Percentiles rank a stretch among this genome's conserved stretches.
These are phyloP conservation scores for Pyrrhoderma noxium DNA, from an alignment of 1,284 basidiomycete species.

Conservation along the genomic window DNA sequence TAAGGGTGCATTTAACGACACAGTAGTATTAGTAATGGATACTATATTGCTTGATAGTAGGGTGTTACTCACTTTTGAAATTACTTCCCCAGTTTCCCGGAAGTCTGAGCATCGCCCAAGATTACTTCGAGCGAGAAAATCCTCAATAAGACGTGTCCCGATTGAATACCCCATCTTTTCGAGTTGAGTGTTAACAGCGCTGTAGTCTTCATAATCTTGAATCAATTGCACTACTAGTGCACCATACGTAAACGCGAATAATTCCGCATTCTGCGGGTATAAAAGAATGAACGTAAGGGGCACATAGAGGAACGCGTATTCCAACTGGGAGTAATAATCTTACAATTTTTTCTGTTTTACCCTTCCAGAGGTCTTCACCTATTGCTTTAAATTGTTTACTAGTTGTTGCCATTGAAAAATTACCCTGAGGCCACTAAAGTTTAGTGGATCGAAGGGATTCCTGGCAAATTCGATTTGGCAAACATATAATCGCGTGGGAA, in stretches of 20 bases:
- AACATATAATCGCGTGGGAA: too few species aligned
- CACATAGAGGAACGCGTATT: conserved; percentile 7
- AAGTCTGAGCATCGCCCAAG: conserved; percentile 87
- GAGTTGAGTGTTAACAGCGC: conserved; percentile 79
- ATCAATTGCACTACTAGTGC: conserved; percentile 97
- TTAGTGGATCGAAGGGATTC: too few species aligned
- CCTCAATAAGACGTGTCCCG: conserved; percentile 92
- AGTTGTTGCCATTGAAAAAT: conserved; percentile 45
- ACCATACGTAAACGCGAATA: conserved; percentile 96
- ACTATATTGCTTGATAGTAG: neutral
- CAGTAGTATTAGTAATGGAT: conserved; percentile 6
- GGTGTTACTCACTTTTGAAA: conserved; percentile 66
- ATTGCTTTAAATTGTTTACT: conserved; percentile 78
- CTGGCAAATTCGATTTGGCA: too few species aligned
- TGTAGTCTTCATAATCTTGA: conserved; percentile 98
- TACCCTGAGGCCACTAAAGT: neutral
- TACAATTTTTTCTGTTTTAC: conserved; percentile 84
- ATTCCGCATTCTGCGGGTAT: conserved; percentile 77
- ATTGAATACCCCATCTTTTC: conserved; percentile 98
- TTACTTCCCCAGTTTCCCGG: conserved; percentile 87
- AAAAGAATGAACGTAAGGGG: neutral
- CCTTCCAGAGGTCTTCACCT: conserved; percentile 89
- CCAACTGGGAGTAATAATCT: conserved; percentile 26
- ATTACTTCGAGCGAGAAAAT: conserved; percentile 89
- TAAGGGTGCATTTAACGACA: too few species aligned